Evolutionary conservation across 169 alveolate species (phyloP).

Genomic region (Eimeria acervulina): DNA sequence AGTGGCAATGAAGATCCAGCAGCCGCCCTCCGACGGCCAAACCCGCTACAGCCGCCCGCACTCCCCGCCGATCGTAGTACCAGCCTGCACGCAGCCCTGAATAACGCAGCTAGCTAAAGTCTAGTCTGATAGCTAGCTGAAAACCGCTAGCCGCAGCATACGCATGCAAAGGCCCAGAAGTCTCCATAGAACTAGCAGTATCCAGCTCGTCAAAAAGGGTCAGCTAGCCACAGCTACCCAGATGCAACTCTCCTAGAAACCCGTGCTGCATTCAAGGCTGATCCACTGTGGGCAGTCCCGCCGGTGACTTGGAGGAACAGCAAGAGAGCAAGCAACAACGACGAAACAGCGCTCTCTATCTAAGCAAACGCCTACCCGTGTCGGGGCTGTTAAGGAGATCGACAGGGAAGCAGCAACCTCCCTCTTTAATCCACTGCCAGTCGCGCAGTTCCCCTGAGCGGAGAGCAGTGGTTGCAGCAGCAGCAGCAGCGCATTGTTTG

Average conservation of each 20-base stretch:
- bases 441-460: constrained; percentile 20
- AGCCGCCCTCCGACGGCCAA: constrained; percentile 15
- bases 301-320: not conserved
- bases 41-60: constrained; percentile 41
- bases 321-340: not conserved
- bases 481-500: not conserved
- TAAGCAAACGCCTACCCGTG: constrained; percentile 21
- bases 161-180: not conserved
- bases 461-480: not conserved
- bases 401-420: constrained; percentile 71
- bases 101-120: not conserved
- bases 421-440: constrained; percentile 39
- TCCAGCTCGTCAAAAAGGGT: not conserved
- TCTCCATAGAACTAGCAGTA: not conserved
- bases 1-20: constrained; percentile 68
- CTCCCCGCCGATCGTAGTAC: constrained; percentile 73
- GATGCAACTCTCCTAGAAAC: not conserved
- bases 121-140: not conserved
- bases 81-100: constrained; percentile 30
- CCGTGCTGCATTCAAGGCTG: not conserved
- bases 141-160: not conserved
- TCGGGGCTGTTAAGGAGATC: constrained; percentile 39
- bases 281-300: not conserved
- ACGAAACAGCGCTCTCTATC: not conserved
- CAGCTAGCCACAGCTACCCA: not conserved